Evolutionary conservation across 2,329 filamentous ascomycete genomes (phyloP), one percentile per base, ranked within the genome.

Genomic region (Talaromyces sp.): DNA sequence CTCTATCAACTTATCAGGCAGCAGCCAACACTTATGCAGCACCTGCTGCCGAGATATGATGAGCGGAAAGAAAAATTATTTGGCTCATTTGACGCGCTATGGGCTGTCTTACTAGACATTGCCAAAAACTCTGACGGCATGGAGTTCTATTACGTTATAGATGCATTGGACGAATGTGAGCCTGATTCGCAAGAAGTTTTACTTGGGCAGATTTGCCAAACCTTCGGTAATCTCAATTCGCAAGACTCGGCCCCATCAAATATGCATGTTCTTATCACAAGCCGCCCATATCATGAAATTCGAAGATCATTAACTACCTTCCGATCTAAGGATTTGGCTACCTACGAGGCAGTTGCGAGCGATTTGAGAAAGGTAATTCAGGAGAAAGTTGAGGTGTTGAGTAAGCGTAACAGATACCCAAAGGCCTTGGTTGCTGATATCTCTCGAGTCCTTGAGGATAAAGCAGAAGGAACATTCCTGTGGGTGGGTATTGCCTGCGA

Each of bases 401-500:
- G 29, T 1, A 25, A 34, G 27, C 22, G 29, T 15, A 34, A 34
- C 29, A 19, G 17, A 49, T 49, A 61, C 38, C 15, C 22, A 36
- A 13, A 61, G 34, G 7, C 29, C 11, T 2, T 51, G 11, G 2
- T 10, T 22, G 15, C 13, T 13, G 25, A 47, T 11, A 13, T 61
- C 7, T 34, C 60, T 2, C 22, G 19, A 5, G 66, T 68, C 1
- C 62, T 70, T 2, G 25, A 67, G 19, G 60, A 69, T 8, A 70
- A 68, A 45, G 67, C 68, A n/a, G 67, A 67, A 19, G 68, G 69
- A 15, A 70, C 67, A 4, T 70, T 69, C 27, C 38, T 69, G 27
- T 69, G 67, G 69, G 64, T 68, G 1, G 68, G 67, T 6, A 68
- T 70, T 49, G 68, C 63, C 2, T 69, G 62, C 54, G 22, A 34